Evolutionary conservation across 352 stramenopile species (phyloP).

Genomic region (Phytophthora meadii): DNA sequence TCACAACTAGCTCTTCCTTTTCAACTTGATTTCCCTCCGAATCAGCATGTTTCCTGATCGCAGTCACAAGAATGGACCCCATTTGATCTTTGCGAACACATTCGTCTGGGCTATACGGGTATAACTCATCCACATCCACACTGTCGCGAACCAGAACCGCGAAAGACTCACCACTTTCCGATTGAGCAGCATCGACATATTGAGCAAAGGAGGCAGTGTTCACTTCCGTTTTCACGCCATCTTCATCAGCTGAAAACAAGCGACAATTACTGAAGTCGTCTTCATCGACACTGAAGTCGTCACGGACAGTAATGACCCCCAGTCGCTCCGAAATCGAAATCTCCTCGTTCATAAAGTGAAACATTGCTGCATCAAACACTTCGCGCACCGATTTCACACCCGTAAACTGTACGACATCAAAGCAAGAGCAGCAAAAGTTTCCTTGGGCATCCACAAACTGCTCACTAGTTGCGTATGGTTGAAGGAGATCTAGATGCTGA

Average conservation of each 20-base stretch:
- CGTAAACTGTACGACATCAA: constrained; percentile 40
- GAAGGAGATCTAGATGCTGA: constrained; percentile 35
- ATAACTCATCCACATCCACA: constrained; percentile 26
- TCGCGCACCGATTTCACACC: constrained; percentile 27
- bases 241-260: constrained; percentile 19
- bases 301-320: constrained; percentile 41
- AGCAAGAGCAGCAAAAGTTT: constrained; percentile 31
- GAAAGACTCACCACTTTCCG: neutral
- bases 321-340: constrained; percentile 47
- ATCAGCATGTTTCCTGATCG: neutral
- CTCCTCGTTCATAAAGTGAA: constrained; percentile 42
- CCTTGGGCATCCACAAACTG: constrained; percentile 30
- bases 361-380: constrained; percentile 38
- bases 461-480: constrained; percentile 38
- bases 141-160: constrained; percentile 22
- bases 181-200: constrained; percentile 7
- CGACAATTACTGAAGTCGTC: constrained; percentile 17
- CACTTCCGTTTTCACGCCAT: constrained; percentile 23
- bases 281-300: constrained; percentile 28
- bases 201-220: constrained; percentile 26
- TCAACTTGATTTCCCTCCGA: neutral
- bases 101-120: constrained; percentile 23
- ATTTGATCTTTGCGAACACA: constrained; percentile 26
- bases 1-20: constrained; percentile 12
- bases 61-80: constrained; percentile 16